Base-by-base conservation (phyloP, 116 monocot genomes). In the Zostera marina region DNA sequence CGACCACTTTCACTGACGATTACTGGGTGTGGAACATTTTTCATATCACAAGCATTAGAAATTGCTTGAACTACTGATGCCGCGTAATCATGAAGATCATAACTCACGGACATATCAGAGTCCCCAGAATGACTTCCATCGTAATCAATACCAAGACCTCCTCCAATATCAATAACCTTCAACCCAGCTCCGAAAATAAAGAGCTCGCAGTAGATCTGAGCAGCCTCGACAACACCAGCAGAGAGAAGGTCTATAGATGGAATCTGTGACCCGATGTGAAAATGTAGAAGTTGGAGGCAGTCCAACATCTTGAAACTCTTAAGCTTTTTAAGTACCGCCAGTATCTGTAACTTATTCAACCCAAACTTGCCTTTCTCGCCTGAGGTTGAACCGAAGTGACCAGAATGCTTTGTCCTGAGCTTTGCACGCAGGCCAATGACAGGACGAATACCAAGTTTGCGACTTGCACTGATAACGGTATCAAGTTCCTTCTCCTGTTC, bases 241-340 rank as follows among this genome's bases (percentile, higher is more conserved):
- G 81, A 47, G 3, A 89, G 69, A 8, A 96, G 72, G 1, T 58
- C 51, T 5, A 85, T 96, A 44, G 78, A 70, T 0, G 89, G 89
- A 70, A 89, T 96, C 73, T 96, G 96, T 10, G 96, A 96, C 1
- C 96, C 96, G 64, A 96, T 88, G 75, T 94, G 94, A 67, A 94
- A 94, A 64, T 94, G 94, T 25, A 94, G 75, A 25, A 94, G 82
- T 64, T 96, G 96, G 49, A 96, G 96, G 66, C 89, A 96, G 56
- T 96, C 96, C 22, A 96, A 77, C 89, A 96, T 89, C 7, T 79
- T 78, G 7, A 82, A 48, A 24, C 20, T 63, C 58, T 65, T 60
- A 4, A 96, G 82, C 65, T 79, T 88, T 52, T 47, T 61, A 26
- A 71, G 82, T 9, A 89, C 78, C 3, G 89, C 82, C 8, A 85